phyloP scores from a whole-genome alignment of 2,329 filamentous ascomycete genomes.

The Penicillium nordicum region DNA sequence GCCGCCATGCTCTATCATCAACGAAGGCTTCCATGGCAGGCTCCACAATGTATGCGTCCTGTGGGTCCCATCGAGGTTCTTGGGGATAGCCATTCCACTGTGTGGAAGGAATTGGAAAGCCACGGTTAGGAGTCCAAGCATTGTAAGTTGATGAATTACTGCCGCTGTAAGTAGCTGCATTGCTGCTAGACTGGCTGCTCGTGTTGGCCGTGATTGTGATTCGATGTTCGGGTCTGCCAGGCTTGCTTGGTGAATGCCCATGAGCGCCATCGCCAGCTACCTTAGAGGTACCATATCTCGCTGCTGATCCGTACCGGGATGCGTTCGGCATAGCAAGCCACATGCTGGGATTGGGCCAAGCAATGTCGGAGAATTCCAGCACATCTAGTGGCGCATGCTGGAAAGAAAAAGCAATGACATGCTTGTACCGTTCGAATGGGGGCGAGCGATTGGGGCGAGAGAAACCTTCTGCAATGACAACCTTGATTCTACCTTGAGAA shows the following conservation, averaged over 20 bases:
- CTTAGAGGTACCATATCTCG: slow-evolving; percentile 36
- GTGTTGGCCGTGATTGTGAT: slow-evolving; percentile 13
- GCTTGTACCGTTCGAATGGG: slow-evolving; percentile 65
- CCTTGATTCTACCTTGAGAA: slow-evolving; percentile 68
- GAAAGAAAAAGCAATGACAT: slow-evolving; percentile 75
- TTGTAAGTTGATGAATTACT: slow-evolving; percentile 21
- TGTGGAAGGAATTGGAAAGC: slow-evolving; percentile 29
- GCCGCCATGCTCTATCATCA: slow-evolving; percentile 26
- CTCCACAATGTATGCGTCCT: slow-evolving; percentile 35
- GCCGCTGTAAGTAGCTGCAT: slow-evolving; percentile 2
- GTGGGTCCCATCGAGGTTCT: slow-evolving; percentile 28
- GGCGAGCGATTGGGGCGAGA: slow-evolving; percentile 45
- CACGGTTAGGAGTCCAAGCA: slow-evolving; percentile 29
- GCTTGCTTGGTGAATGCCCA: slow-evolving; percentile 58
- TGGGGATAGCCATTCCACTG: slow-evolving; percentile 23
- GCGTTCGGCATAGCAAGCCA: slow-evolving; percentile 52
- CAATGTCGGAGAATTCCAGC: slow-evolving; percentile 69
- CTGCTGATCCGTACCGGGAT: slow-evolving; percentile 32
- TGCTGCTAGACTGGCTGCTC: slow-evolving; percentile 19
- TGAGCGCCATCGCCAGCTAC: slow-evolving; percentile 53
- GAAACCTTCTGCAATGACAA: slow-evolving; percentile 72
- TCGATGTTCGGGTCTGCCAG: slow-evolving; percentile 18
- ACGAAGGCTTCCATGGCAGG: slow-evolving; percentile 42
- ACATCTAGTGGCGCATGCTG: slow-evolving; percentile 81
- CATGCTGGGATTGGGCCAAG: slow-evolving; percentile 74